Conservation (phyloP, 306 rosid species). For the Gleditsia sinensis region DNA sequence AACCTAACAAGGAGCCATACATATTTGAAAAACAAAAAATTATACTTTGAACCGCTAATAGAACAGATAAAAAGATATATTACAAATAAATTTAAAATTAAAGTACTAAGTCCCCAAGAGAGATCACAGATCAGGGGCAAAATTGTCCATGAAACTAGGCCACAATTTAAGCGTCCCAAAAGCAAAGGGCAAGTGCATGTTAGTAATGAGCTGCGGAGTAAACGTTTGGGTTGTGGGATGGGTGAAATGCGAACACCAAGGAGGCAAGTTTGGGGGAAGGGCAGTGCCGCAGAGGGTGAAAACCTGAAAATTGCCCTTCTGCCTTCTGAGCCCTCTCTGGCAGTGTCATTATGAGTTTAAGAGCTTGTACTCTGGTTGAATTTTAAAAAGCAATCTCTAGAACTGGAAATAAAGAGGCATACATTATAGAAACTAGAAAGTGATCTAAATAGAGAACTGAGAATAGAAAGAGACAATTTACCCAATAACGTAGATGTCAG, state of each 20-base stretch:
- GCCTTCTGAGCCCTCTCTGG: not conserved
- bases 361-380: not conserved
- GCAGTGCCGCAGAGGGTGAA: not conserved
- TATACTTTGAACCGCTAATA: not conserved
- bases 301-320: not conserved
- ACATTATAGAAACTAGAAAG: not conserved
- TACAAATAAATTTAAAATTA: not conserved
- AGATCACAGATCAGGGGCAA: not conserved
- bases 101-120: not conserved
- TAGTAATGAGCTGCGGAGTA: slow-evolving; percentile 32
- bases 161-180: not conserved
- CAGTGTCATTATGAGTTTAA: slow-evolving; percentile 14
- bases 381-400: not conserved
- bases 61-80: not conserved
- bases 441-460: not conserved
- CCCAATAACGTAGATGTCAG: slow-evolving; percentile 77
- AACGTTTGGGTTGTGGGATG: not conserved
- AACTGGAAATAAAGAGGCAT: not conserved
- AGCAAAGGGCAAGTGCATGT: slow-evolving; percentile 11
- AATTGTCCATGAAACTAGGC: not conserved
- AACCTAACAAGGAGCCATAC: slow-evolving; percentile 54
- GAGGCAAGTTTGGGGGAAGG: too few species aligned
- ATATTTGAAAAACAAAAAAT: not conserved
- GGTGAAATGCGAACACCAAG: too few species aligned
- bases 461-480: not conserved